Conservation (phyloP, 805 yeast genomes). For the Scheffersomyces coipomensis region DNA sequence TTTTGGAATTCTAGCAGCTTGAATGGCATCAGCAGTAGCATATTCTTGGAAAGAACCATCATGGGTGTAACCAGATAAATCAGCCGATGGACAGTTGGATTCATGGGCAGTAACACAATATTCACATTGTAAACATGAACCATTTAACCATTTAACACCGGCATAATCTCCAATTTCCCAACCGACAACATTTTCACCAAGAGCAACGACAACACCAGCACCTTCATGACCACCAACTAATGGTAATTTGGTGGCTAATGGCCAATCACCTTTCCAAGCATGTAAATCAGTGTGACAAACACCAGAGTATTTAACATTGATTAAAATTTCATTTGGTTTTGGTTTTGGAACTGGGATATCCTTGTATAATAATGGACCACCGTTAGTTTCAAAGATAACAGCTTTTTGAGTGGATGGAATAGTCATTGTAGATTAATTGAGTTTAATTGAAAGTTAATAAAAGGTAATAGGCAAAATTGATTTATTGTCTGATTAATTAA, state of each 20-base stretch:
- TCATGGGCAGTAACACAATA: conserved; percentile 66
- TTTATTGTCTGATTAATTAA: too few species aligned
- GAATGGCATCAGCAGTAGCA: conserved; percentile 84
- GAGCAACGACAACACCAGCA: conserved; percentile 81
- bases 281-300: conserved; percentile 94
- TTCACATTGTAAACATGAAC: conserved; percentile 76
- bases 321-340: conserved; percentile 70
- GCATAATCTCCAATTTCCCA: conserved; percentile 79
- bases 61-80: conserved; percentile 75
- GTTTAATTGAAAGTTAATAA: too few species aligned
- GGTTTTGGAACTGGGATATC: conserved; percentile 83
- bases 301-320: conserved; percentile 84
- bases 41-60: conserved; percentile 92
- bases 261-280: conserved; percentile 96
- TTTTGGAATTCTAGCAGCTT: conserved; percentile 77
- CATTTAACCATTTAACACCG: conserved; percentile 82
- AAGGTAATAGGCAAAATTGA: too few species aligned
- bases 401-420: conserved; percentile 39
- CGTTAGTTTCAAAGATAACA: conserved; percentile 34
- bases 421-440: too few species aligned
- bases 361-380: conserved; percentile 42
- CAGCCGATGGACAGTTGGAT: conserved; percentile 69
- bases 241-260: conserved; percentile 69
- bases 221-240: conserved; percentile 90
- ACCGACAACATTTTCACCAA: conserved; percentile 65